A percentile compares a stretch with the other conserved stretches of the same genome.
phyloP scores from a whole-genome alignment of 2,329 filamentous ascomycete genomes.

The Hymenotorrendiella dingleyae region DNA sequence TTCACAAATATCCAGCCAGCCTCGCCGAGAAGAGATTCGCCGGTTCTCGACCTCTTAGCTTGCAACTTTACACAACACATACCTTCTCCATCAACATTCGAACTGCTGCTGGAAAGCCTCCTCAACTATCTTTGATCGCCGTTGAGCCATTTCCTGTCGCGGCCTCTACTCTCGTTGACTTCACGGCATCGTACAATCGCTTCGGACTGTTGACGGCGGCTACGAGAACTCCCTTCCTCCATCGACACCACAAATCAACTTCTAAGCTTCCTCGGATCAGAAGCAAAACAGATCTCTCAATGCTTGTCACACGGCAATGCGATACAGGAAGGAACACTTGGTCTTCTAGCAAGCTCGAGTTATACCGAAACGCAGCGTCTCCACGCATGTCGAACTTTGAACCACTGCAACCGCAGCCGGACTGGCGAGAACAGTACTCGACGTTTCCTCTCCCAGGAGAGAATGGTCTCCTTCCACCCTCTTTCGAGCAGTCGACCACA shows the following conservation, averaged over 20 bases:
- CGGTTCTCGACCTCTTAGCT: too few relatives aligned
- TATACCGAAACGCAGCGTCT: slow-evolving; percentile 29
- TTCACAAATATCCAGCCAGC: slow-evolving; percentile 17
- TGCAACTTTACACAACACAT: too few relatives aligned
- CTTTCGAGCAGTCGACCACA: slow-evolving; percentile 24
- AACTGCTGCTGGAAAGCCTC: too few relatives aligned
- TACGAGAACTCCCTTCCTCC: slow-evolving; percentile 3
- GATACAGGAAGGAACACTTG: slow-evolving; percentile 34
- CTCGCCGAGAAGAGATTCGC: too few relatives aligned
- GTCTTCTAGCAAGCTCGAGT: slow-evolving; percentile 33
- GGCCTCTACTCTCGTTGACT: slow-evolving; percentile 29
- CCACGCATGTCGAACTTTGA: slow-evolving; percentile 35
- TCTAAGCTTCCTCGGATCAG: slow-evolving; percentile 18
- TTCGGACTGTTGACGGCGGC: slow-evolving; percentile 5
- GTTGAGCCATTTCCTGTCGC: too few relatives aligned
- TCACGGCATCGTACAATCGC: slow-evolving; percentile 19
- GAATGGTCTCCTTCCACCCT: slow-evolving; percentile 22
- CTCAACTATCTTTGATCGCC: too few relatives aligned
- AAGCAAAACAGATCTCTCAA: slow-evolving; percentile 27
- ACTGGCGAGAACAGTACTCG: slow-evolving; percentile 33
- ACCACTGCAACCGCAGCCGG: slow-evolving; percentile 29
- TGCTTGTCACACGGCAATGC: slow-evolving; percentile 34
- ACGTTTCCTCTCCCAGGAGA: slow-evolving; percentile 27
- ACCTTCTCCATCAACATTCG: too few relatives aligned
- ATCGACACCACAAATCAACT: slow-evolving; percentile 8